Evolutionary conservation across 352 stramenopile genomes (phyloP).

Genomic region (Pythium periplocum): DNA sequence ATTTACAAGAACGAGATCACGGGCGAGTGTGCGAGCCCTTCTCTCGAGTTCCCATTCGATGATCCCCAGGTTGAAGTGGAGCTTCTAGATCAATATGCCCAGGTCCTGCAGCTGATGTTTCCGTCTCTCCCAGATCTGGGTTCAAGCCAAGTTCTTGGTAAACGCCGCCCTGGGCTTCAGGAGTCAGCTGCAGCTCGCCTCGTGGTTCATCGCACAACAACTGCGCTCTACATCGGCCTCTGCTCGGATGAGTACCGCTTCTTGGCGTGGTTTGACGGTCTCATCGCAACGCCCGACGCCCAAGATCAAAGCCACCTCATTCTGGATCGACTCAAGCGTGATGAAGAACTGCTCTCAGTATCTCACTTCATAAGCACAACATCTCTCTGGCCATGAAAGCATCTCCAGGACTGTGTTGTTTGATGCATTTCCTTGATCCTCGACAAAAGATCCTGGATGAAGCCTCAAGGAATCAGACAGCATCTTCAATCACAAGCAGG

Average conservation of each 20-base stretch:
- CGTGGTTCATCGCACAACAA: constrained; percentile 42
- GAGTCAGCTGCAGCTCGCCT: constrained; percentile 32
- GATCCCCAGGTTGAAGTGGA: constrained; percentile 27
- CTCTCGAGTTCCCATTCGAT: constrained; percentile 44
- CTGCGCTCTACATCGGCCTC: constrained; percentile 42
- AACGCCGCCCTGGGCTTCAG: constrained; percentile 27
- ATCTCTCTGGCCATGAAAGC: constrained; percentile 19
- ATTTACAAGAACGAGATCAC: constrained; percentile 68
- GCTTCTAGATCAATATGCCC: constrained; percentile 49
- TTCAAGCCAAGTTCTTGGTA: constrained; percentile 49
- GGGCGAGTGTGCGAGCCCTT: constrained; percentile 40
- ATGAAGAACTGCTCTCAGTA: constrained; percentile 51
- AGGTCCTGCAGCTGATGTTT: constrained; percentile 52
- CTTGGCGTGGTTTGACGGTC: constrained; percentile 50
- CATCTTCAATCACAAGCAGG: too few relatives aligned
- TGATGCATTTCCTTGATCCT: too few relatives aligned
- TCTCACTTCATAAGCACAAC: constrained; percentile 14
- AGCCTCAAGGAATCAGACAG: too few relatives aligned
- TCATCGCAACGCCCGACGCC: constrained; percentile 37
- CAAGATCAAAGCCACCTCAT: constrained; percentile 49
- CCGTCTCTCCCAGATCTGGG: constrained; percentile 8
- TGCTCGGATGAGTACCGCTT: constrained; percentile 50
- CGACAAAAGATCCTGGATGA: too few relatives aligned
- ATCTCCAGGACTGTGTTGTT: too few relatives aligned
- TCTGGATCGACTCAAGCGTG: constrained; percentile 43